phyloP scores from a whole-genome alignment of 2,329 filamentous ascomycete genomes.

The Purpureocillium lavendulum region DNA sequence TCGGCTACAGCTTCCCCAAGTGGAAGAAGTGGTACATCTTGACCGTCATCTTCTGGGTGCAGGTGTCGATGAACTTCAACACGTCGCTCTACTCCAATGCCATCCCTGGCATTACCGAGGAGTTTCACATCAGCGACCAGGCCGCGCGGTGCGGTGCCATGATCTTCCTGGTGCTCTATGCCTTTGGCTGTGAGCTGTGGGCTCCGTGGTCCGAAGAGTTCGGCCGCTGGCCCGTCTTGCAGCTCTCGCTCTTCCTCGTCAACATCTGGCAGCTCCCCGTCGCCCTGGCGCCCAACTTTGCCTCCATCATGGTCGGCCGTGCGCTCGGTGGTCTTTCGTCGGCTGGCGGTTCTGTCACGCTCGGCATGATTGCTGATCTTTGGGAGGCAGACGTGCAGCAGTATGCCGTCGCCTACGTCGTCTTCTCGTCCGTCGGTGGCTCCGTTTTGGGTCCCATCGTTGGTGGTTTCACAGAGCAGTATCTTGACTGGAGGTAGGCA shows the following conservation, averaged over 20 bases:
- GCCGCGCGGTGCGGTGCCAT: slow-evolving; percentile 65
- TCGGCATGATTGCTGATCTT: slow-evolving; percentile 69
- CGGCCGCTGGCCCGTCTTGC: slow-evolving; percentile 67
- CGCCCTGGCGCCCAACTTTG: slow-evolving; percentile 65
- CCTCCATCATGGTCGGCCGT: slow-evolving; percentile 60
- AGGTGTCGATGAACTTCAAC: slow-evolving; percentile 74
- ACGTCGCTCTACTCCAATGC: slow-evolving; percentile 67
- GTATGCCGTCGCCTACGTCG: slow-evolving; percentile 67
- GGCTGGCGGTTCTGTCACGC: slow-evolving; percentile 63
- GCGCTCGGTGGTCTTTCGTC: slow-evolving; percentile 62
- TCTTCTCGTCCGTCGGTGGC: slow-evolving; percentile 72
- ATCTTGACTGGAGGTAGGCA: slow-evolving; percentile 55
- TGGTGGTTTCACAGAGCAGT: slow-evolving; percentile 66
- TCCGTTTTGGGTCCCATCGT: slow-evolving; percentile 70
- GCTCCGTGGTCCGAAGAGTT: slow-evolving; percentile 82
- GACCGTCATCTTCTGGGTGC: slow-evolving; percentile 64
- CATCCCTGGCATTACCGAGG: slow-evolving; percentile 52
- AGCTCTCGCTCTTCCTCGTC: slow-evolving; percentile 64
- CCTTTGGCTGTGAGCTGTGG: slow-evolving; percentile 83
- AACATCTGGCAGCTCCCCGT: slow-evolving; percentile 72
- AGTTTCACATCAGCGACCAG: slow-evolving; percentile 61
- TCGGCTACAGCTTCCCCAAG: slow-evolving; percentile 52
- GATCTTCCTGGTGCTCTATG: slow-evolving; percentile 72
- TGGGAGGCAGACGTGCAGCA: slow-evolving; percentile 65
- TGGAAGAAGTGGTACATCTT: slow-evolving; percentile 67